These are phyloP conservation scores for Reutealis trisperma DNA, from an alignment of 345 rosid species.

Conservation along the genomic window DNA sequence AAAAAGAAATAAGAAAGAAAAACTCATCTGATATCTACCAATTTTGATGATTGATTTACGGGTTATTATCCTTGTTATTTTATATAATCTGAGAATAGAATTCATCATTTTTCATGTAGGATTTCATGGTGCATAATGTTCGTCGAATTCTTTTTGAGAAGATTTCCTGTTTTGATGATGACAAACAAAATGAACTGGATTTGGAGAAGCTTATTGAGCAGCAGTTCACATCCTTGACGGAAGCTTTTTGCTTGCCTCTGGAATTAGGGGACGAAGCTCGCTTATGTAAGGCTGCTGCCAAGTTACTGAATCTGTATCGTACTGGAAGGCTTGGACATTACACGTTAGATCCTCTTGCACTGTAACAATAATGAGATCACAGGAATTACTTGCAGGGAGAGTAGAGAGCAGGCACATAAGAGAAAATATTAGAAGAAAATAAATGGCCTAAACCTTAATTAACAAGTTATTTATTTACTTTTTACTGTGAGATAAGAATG, in stretches of 20 bases:
- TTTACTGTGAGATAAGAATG: no score
- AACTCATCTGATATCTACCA: background rate
- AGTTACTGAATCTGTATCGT: constrained; percentile 68
- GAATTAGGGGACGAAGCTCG: constrained; percentile 41
- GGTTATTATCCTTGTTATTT: background rate
- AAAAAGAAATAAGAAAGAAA: no score
- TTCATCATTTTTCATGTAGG: constrained; percentile 37
- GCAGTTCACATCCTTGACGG: constrained; percentile 44
- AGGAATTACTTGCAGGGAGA: background rate
- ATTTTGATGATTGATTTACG: background rate
- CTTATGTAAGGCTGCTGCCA: constrained; percentile 44
- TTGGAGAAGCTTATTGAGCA: constrained; percentile 44
- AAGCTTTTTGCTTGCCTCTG: constrained; percentile 39
- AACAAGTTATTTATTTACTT: no score
- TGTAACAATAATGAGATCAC: background rate
- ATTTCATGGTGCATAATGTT: constrained; percentile 57
- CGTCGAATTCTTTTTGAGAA: constrained; percentile 49
- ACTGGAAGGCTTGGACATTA: constrained; percentile 86
- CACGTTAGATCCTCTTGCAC: constrained; percentile 47
- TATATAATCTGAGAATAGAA: background rate
- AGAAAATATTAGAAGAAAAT: background rate
- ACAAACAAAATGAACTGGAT: constrained; percentile 36
- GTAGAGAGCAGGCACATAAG: background rate
- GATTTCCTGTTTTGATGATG: constrained; percentile 43
- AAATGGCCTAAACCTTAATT: background rate